Evolutionary conservation across 495 filamentous ascomycete genomes (phyloP).

Genomic region (Emericellopsis terricola): DNA sequence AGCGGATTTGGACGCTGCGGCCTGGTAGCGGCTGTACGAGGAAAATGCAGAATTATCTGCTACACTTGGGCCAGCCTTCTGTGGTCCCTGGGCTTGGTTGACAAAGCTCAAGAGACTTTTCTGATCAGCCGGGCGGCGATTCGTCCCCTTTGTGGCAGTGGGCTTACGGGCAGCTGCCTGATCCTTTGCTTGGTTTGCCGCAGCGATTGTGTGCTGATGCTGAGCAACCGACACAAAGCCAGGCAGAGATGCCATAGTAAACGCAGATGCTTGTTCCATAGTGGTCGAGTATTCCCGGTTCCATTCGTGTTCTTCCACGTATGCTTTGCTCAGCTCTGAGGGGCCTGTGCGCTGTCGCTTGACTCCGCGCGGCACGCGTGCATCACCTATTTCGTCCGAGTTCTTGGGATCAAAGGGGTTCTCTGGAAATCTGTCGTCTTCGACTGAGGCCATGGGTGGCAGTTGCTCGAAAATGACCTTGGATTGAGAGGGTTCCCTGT

Average conservation of each 20-base stretch:
- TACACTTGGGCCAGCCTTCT: slow-evolving; percentile 1
- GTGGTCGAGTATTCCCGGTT: slow-evolving; percentile 19
- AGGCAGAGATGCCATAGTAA: slow-evolving; percentile 19
- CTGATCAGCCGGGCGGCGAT: slow-evolving; percentile 18
- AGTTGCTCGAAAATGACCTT: slow-evolving; percentile 19
- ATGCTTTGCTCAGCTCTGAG: not conserved
- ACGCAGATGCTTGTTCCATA: slow-evolving; percentile 23
- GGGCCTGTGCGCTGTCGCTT: slow-evolving; percentile 9
- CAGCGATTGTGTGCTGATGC: slow-evolving; percentile 19
- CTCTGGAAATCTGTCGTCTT: slow-evolving; percentile 21
- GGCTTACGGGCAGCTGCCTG: not conserved
- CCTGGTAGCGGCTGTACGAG: slow-evolving; percentile 4
- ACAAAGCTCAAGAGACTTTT: slow-evolving; percentile 21
- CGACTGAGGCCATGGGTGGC: slow-evolving; percentile 18
- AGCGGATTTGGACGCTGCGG: slow-evolving; percentile 1
- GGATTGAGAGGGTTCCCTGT: slow-evolving; percentile 19
- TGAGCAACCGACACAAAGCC: slow-evolving; percentile 25
- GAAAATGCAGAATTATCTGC: not conserved
- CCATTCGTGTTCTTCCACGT: slow-evolving; percentile 12
- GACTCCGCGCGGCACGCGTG: slow-evolving; percentile 7
- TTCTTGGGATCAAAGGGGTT: slow-evolving; percentile 16
- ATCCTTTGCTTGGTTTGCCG: slow-evolving; percentile 8
- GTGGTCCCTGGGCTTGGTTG: slow-evolving; percentile 4
- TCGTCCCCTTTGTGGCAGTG: slow-evolving; percentile 7
- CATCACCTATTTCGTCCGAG: not conserved